Percentiles rank a stretch among this genome's conserved stretches.
These are phyloP conservation scores for Coemansia sp. DNA, from an alignment of 192 early-diverging fungal genomes.

Conservation along the genomic window DNA sequence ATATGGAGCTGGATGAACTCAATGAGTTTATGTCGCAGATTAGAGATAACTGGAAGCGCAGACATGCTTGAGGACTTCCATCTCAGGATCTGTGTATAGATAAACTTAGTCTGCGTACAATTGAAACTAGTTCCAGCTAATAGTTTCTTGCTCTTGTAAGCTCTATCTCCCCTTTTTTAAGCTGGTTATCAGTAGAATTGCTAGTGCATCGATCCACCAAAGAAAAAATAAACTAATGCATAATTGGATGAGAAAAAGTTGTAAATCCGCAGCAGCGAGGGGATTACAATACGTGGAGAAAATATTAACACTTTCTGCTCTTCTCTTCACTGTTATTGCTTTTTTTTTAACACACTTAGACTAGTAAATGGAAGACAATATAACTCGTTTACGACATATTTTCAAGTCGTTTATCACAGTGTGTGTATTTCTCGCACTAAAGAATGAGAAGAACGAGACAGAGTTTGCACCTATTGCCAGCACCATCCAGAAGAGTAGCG, in stretches of 20 bases:
- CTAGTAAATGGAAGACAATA: background rate
- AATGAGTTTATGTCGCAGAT: background rate
- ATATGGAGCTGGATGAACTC: constrained; percentile 50
- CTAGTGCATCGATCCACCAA: too few relatives aligned
- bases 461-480: constrained; percentile 4
- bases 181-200: background rate
- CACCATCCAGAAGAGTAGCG: constrained; percentile 3
- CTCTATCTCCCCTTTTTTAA: background rate
- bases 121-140: too few relatives aligned
- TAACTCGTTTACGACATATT: background rate
- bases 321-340: background rate
- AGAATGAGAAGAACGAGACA: constrained; percentile 3
- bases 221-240: too few relatives aligned
- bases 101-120: background rate
- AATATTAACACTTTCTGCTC: background rate
- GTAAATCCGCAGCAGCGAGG: too few relatives aligned
- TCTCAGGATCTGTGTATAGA: background rate
- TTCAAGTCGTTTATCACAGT: constrained; percentile 31
- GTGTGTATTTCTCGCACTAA: constrained; percentile 19
- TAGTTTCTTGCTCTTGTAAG: too few relatives aligned
- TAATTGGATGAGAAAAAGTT: too few relatives aligned
- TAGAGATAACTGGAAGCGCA: constrained; percentile 24
- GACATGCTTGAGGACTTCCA: background rate
- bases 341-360: background rate
- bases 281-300: too few relatives aligned